Conservation (phyloP, 768 basidiomycete species). For the Trametes sanguinea region DNA sequence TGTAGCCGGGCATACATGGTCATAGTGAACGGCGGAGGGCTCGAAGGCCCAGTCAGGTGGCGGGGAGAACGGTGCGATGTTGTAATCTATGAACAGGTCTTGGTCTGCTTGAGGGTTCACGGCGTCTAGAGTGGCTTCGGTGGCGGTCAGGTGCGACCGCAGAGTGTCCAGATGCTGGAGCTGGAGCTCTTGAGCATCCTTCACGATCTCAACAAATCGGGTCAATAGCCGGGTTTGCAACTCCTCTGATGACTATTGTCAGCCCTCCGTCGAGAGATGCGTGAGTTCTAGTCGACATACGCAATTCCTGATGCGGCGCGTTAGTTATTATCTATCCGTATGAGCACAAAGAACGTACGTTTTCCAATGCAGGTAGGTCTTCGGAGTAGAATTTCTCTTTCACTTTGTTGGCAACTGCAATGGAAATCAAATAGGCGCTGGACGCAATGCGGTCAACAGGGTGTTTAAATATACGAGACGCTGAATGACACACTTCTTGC, state of each 20-base stretch:
- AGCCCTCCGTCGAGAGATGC: background rate
- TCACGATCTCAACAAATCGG: slow-evolving; percentile 54
- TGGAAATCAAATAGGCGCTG: slow-evolving; percentile 73
- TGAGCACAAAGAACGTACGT: slow-evolving; percentile 49
- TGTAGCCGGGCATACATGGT: slow-evolving; percentile 53
- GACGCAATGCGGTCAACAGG: background rate
- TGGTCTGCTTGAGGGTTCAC: slow-evolving; percentile 67
- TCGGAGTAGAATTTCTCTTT: slow-evolving; percentile 73
- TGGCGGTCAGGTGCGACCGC: slow-evolving; percentile 49
- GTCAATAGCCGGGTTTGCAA: slow-evolving; percentile 66
- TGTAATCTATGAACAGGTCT: slow-evolving; percentile 69
- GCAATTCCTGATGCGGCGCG: slow-evolving; percentile 56
- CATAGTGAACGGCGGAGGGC: slow-evolving; percentile 72
- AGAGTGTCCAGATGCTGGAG: slow-evolving; percentile 57
- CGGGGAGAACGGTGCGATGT: slow-evolving; percentile 61
- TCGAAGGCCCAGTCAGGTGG: slow-evolving; percentile 77
- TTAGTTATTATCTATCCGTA: slow-evolving; percentile 2
- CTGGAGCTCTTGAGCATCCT: slow-evolving; percentile 62
- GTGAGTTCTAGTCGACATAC: slow-evolving; percentile 42
- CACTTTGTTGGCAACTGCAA: slow-evolving; percentile 63
- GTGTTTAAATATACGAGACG: background rate
- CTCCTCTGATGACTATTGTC: slow-evolving; percentile 48
- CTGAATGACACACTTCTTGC: slow-evolving; percentile 64
- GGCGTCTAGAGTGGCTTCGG: slow-evolving; percentile 49
- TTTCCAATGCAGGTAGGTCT: slow-evolving; percentile 68